A percentile compares a stretch with the other conserved stretches of the same genome.
These are phyloP conservation scores for Torrubiella hemipterigena DNA, from an alignment of 2,329 filamentous ascomycete species.

Conservation along the genomic window DNA sequence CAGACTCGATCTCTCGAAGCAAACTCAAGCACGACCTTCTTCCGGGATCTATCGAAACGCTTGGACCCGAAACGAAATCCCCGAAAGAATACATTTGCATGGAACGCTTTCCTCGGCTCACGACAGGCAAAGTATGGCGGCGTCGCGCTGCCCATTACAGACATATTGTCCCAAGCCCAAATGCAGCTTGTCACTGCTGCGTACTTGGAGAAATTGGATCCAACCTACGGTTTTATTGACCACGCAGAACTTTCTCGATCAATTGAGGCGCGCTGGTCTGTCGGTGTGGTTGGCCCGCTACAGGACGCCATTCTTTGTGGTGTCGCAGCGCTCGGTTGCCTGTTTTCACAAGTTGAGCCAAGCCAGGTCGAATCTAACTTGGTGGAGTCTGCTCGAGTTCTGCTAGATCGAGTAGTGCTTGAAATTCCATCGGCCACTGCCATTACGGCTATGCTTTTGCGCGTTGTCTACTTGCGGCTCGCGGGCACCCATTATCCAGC, in stretches of 20 bases:
- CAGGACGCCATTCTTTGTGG: slow-evolving; percentile 39
- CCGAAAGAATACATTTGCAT: slow-evolving; percentile 41
- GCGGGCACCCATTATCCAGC: slow-evolving; percentile 39
- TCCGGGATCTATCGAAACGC: slow-evolving; percentile 36
- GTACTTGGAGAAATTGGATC: slow-evolving; percentile 41
- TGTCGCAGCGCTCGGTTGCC: slow-evolving; percentile 39
- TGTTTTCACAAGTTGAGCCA: slow-evolving; percentile 34
- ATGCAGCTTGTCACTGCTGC: slow-evolving; percentile 31
- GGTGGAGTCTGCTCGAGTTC: slow-evolving; percentile 28
- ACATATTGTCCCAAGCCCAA: slow-evolving; percentile 32
- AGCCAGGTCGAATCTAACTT: slow-evolving; percentile 30
- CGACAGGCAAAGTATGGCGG: slow-evolving; percentile 11
- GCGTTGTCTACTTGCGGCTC: slow-evolving; percentile 39
- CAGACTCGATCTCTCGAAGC: slow-evolving; percentile 32
- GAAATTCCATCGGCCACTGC: slow-evolving; percentile 21
- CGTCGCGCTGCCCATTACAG: slow-evolving; percentile 24
- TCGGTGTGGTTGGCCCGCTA: slow-evolving; percentile 14
- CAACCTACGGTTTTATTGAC: slow-evolving; percentile 38
- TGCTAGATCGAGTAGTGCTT: slow-evolving; percentile 28
- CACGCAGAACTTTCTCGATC: slow-evolving; percentile 16
- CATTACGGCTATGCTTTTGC: slow-evolving; percentile 40
- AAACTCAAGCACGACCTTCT: slow-evolving; percentile 45
- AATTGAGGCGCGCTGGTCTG: slow-evolving; percentile 20
- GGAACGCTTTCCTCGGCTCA: slow-evolving; percentile 31
- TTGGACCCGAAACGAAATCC: slow-evolving; percentile 41